Evolutionary conservation across 805 yeast species (phyloP).

Genomic region (Zygoascus bituminiphila): DNA sequence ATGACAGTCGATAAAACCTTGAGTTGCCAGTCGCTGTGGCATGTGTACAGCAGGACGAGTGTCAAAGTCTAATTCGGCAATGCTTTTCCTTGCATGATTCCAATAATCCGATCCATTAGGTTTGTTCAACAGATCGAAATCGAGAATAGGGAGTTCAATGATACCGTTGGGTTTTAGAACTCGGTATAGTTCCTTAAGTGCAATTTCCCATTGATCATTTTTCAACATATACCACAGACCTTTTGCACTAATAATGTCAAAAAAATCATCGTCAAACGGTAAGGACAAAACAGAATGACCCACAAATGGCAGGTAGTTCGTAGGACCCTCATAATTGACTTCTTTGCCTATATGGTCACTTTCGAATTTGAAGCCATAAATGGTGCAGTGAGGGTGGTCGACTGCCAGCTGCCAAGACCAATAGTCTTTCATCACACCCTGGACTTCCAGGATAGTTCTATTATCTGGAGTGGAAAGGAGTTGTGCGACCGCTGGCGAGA

Average conservation of each 20-base stretch:
- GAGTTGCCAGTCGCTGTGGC: slow-evolving; percentile 13
- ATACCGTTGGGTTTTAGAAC: slow-evolving; percentile 28
- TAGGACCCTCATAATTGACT: slow-evolving; percentile 22
- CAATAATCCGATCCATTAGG: slow-evolving; percentile 12
- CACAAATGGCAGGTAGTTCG: slow-evolving; percentile 23
- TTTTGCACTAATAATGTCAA: slow-evolving; percentile 25
- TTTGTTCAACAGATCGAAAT: slow-evolving; percentile 20
- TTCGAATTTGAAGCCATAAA: slow-evolving; percentile 25
- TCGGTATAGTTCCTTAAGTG: slow-evolving; percentile 21
- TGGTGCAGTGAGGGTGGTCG: slow-evolving; percentile 24
- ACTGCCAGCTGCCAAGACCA: slow-evolving; percentile 30
- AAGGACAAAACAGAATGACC: slow-evolving; percentile 21
- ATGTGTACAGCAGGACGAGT: slow-evolving; percentile 11
- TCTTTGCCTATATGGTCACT: slow-evolving; percentile 3
- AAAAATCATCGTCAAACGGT: slow-evolving; percentile 27
- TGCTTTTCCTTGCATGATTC: slow-evolving; percentile 12
- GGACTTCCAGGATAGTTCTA: slow-evolving; percentile 18
- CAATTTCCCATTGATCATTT: slow-evolving; percentile 20
- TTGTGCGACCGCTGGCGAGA: slow-evolving; percentile 20
- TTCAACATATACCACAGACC: slow-evolving; percentile 26
- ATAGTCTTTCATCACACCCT: slow-evolving; percentile 21
- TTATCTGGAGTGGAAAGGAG: not conserved
- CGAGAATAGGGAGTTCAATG: slow-evolving; percentile 23
- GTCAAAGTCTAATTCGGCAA: slow-evolving; percentile 14
- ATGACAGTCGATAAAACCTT: slow-evolving; percentile 23